Percentiles rank a stretch among this genome's conserved stretches.
Conservation (phyloP, 2,329 filamentous ascomycete genomes). For the Fusarium phyllophilum region DNA sequence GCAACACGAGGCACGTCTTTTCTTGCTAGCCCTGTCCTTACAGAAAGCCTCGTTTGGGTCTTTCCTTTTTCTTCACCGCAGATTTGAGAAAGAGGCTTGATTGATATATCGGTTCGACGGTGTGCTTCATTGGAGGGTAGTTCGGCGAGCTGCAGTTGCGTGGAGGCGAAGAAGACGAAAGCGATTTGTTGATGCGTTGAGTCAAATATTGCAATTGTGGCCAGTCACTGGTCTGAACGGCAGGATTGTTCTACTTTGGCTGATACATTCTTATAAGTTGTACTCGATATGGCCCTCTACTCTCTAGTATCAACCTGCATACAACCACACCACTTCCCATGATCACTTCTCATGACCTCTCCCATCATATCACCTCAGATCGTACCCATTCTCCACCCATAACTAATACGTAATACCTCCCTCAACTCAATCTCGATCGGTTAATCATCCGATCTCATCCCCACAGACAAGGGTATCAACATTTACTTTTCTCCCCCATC, state of each 20-base stretch:
- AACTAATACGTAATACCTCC: not conserved
- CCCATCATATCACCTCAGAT: not conserved
- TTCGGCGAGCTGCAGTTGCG: conserved; percentile 29
- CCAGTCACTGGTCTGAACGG: too few relatives aligned
- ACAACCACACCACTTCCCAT: not conserved
- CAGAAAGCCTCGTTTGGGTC: not conserved
- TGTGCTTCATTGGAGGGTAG: conserved; percentile 6
- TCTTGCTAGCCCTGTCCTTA: conserved; percentile 4
- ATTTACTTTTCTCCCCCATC: not conserved
- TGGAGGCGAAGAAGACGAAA: not conserved
- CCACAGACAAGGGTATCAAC: not conserved
- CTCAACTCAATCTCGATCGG: conserved; percentile 1
- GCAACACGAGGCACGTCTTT: conserved; percentile 6
- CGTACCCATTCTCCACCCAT: not conserved
- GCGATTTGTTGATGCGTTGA: not conserved
- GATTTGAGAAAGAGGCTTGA: conserved; percentile 14
- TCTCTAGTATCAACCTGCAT: not conserved
- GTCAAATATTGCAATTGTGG: not conserved
- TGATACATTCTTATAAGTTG: not conserved
- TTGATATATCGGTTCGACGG: conserved; percentile 11
- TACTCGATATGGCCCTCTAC: not conserved
- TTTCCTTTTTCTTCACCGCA: conserved; percentile 24
- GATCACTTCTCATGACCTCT: not conserved
- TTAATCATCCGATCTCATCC: not conserved
- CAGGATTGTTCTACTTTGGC: too few relatives aligned